A percentile compares a stretch with the other conserved stretches of the same genome.
Evolutionary conservation across 2,329 filamentous ascomycete species (phyloP).

Genomic region (Ciborinia camelliae): DNA sequence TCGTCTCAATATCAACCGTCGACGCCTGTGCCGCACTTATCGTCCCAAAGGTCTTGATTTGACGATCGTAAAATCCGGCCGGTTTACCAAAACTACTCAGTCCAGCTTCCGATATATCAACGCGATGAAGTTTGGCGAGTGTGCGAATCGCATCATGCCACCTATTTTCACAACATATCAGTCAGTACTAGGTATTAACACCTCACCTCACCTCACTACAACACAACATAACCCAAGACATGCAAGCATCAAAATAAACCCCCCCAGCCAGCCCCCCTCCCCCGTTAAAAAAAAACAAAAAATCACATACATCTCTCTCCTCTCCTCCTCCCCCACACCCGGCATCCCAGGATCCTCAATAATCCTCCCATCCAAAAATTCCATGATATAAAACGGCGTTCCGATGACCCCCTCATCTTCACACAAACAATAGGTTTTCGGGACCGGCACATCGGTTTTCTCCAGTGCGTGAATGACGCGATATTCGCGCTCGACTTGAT

Average conservation of each 20-base stretch:
- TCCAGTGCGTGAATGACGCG: slow-evolving; percentile 81
- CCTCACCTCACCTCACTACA: too few species aligned
- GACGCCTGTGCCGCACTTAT: slow-evolving; percentile 76
- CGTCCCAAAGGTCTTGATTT: slow-evolving; percentile 76
- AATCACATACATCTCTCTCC: slow-evolving; percentile 65
- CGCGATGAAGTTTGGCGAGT: slow-evolving; percentile 79
- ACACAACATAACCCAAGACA: background rate
- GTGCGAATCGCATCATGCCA: slow-evolving; percentile 83
- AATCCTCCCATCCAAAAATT: slow-evolving; percentile 89
- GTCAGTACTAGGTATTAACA: too few species aligned
- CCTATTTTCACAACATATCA: slow-evolving; percentile 40
- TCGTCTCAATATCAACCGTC: slow-evolving; percentile 72
- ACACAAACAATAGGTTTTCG: slow-evolving; percentile 78
- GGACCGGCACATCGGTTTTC: slow-evolving; percentile 78
- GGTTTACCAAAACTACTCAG: slow-evolving; percentile 71
- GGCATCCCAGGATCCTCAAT: slow-evolving; percentile 86
- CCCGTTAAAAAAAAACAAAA: too few species aligned
- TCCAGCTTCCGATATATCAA: slow-evolving; percentile 63
- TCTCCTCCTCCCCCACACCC: slow-evolving; percentile 62
- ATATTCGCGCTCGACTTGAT: slow-evolving; percentile 95
- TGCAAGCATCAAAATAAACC: background rate
- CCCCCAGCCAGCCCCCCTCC: too few species aligned
- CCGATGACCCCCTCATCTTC: slow-evolving; percentile 77
- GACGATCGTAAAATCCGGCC: slow-evolving; percentile 77
- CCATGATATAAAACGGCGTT: slow-evolving; percentile 96